Conservation (phyloP, 768 basidiomycete species). For the Exidia glandulosa region DNA sequence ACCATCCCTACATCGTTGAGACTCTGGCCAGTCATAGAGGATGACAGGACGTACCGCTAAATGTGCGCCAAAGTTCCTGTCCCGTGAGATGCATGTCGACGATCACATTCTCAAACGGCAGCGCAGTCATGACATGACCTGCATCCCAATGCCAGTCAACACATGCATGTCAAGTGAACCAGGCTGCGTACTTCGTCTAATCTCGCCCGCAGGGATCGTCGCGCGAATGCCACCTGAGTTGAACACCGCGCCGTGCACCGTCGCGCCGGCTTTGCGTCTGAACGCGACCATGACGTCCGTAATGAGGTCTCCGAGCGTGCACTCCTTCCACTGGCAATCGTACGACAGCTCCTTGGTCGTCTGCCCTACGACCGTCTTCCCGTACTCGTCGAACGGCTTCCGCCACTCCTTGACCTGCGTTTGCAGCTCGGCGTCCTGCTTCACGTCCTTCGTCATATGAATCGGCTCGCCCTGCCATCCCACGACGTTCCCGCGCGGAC, state of each 20-base stretch:
- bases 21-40: background rate
- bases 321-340: conserved; percentile 30
- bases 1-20: conserved; percentile 2
- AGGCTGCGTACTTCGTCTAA: conserved; percentile 29
- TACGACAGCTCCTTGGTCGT: conserved; percentile 26
- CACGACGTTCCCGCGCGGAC: conserved; percentile 25
- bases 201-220: conserved; percentile 27
- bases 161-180: no score
- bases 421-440: conserved; percentile 26
- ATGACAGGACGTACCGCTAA: conserved; percentile 26
- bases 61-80: conserved; percentile 29
- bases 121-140: conserved; percentile 28
- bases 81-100: conserved; percentile 32
- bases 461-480: conserved; percentile 31
- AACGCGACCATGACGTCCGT: conserved; percentile 32
- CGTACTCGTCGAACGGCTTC: conserved; percentile 26
- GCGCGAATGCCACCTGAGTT: conserved; percentile 34
- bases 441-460: conserved; percentile 26
- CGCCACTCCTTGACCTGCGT: conserved; percentile 29
- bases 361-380: conserved; percentile 25
- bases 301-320: conserved; percentile 31
- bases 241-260: conserved; percentile 22
- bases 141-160: no score
- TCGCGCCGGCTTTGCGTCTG: conserved; percentile 15
- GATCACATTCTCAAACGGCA: conserved; percentile 34